These are phyloP conservation scores for Xylariaceae sp. DNA, from an alignment of 2,329 filamentous ascomycete species.

Conservation along the genomic window DNA sequence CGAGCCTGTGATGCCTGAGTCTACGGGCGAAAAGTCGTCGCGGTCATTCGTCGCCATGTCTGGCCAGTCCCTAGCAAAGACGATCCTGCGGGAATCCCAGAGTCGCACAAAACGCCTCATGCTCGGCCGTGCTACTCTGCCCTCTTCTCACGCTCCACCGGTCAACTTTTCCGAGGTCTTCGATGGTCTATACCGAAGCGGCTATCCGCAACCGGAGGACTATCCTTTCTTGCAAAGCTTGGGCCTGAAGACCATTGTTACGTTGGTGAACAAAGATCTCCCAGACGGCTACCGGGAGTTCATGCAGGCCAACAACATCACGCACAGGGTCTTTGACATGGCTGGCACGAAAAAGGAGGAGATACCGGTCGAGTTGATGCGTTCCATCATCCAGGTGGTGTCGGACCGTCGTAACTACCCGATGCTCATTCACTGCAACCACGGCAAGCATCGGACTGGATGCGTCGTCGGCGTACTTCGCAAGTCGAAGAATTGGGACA, in stretches of 20 bases:
- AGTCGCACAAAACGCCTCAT: conserved; percentile 4
- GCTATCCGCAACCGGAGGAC: conserved; percentile 68
- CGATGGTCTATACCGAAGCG: conserved; percentile 73
- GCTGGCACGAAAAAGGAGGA: conserved; percentile 80
- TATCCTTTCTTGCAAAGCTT: conserved; percentile 64
- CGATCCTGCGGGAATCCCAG: conserved; percentile 4
- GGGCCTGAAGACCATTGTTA: conserved; percentile 72
- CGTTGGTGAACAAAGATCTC: conserved; percentile 59
- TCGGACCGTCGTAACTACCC: conserved; percentile 71
- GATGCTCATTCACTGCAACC: conserved; percentile 85
- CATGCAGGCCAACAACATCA: conserved; percentile 60
- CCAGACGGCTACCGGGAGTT: conserved; percentile 53
- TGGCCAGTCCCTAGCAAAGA: conserved; percentile 1
- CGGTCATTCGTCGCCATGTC: conserved; percentile 2
- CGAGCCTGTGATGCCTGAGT: conserved; percentile 1
- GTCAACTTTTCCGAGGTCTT: conserved; percentile 72
- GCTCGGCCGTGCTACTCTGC: neutral
- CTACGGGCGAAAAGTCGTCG: conserved; percentile 2
- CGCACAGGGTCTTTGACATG: conserved; percentile 70
- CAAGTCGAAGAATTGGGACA: conserved; percentile 63
- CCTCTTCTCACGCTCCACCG: conserved; percentile 35
- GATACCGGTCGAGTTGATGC: conserved; percentile 63
- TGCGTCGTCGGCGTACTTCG: conserved; percentile 80
- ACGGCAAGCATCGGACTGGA: conserved; percentile 87
- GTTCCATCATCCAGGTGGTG: conserved; percentile 63